Percentiles rank a stretch among this genome's conserved stretches.
Conservation (phyloP, 495 filamentous ascomycete genomes). For the Penicillium coprophilum region DNA sequence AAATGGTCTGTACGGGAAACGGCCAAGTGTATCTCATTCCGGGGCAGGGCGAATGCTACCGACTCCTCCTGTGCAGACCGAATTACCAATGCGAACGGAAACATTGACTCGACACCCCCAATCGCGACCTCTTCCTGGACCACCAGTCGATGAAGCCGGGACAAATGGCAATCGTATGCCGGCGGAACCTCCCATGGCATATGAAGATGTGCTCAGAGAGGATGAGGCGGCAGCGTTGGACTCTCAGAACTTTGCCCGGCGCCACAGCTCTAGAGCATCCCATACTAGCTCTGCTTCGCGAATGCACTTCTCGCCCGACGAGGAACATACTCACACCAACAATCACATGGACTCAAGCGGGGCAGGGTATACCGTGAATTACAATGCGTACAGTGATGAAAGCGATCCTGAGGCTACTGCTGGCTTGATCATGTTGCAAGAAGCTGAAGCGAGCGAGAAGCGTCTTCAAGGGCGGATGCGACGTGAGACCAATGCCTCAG, state of each 20-base stretch:
- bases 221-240: constrained; percentile 49
- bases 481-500: constrained; percentile 47
- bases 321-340: constrained; percentile 51
- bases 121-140: constrained; percentile 60
- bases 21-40: constrained; percentile 37
- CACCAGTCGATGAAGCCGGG: constrained; percentile 48
- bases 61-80: constrained; percentile 42
- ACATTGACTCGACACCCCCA: constrained; percentile 59
- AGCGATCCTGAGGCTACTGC: constrained; percentile 91
- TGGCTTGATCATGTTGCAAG: constrained; percentile 78
- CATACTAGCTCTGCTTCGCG: constrained; percentile 23
- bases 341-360: constrained; percentile 46
- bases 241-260: constrained; percentile 28
- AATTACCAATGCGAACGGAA: constrained; percentile 51
- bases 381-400: constrained; percentile 63
- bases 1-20: constrained; percentile 31
- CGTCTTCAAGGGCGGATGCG: constrained; percentile 52
- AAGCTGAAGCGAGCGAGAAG: constrained; percentile 59
- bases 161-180: constrained; percentile 5
- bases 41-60: constrained; percentile 42
- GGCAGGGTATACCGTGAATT: constrained; percentile 48
- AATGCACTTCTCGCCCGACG: constrained; percentile 37
- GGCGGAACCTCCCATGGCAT: constrained; percentile 19
- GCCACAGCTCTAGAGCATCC: constrained; percentile 29
- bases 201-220: constrained; percentile 50